Percentiles rank a stretch among this genome's conserved stretches.
phyloP scores from a whole-genome alignment of 768 basidiomycete genomes.

The Zangia roseola region DNA sequence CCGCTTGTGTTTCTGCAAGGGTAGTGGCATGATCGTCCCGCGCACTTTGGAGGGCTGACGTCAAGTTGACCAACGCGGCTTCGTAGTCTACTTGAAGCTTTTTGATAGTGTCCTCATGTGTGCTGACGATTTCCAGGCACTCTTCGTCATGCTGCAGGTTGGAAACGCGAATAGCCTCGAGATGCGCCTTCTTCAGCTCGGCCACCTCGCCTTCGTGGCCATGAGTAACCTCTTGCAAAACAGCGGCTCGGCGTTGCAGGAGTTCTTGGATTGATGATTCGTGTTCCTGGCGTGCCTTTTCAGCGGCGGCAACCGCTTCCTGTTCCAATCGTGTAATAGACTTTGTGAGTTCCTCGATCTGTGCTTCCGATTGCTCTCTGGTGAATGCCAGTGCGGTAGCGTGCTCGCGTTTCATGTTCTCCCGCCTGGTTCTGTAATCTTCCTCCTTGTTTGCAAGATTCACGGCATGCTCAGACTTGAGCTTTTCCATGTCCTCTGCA shows the following conservation, averaged over 20 bases:
- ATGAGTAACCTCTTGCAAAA: constrained; percentile 54
- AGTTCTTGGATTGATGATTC: constrained; percentile 47
- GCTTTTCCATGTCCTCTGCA: constrained; percentile 59
- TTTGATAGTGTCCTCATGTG: constrained; percentile 43
- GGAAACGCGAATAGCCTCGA: constrained; percentile 35
- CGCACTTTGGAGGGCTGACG: constrained; percentile 38
- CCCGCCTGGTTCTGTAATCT: constrained; percentile 46
- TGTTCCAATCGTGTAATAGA: constrained; percentile 48
- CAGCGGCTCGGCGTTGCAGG: constrained; percentile 53
- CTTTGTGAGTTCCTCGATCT: constrained; percentile 63
- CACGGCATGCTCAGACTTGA: constrained; percentile 63
- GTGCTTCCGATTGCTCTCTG: constrained; percentile 38
- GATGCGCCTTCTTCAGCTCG: constrained; percentile 48
- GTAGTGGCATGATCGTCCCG: constrained; percentile 34
- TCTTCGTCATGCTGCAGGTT: constrained; percentile 36
- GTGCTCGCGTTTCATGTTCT: constrained; percentile 37
- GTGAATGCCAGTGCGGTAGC: constrained; percentile 28
- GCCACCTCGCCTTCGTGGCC: constrained; percentile 57
- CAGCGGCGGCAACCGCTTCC: constrained; percentile 39
- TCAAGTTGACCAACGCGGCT: constrained; percentile 41
- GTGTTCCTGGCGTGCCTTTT: constrained; percentile 43
- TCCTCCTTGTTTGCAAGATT: constrained; percentile 55
- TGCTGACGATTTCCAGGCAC: constrained; percentile 33
- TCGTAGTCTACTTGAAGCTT: constrained; percentile 49
- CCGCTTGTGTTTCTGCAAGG: constrained; percentile 37